Percentiles rank a stretch among this genome's conserved stretches.
These are phyloP conservation scores for Penicillium salamii DNA, from an alignment of 495 filamentous ascomycete genomes.

Conservation along the genomic window DNA sequence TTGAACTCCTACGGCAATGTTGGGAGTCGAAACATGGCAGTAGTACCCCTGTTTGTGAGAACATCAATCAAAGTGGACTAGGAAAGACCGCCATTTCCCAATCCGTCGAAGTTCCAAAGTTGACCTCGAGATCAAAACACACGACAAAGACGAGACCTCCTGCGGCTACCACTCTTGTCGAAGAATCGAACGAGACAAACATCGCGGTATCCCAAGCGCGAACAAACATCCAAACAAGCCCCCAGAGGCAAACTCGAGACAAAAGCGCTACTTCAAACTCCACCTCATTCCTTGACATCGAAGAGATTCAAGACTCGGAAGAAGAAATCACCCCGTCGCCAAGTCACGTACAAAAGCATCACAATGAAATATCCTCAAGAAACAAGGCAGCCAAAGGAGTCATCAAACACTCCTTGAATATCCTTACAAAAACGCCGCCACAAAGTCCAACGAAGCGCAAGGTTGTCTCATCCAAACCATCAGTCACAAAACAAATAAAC, in stretches of 20 bases:
- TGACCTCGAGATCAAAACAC: background rate
- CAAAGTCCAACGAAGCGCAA: conserved; percentile 14
- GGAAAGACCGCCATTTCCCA: background rate
- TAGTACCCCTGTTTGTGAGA: background rate
- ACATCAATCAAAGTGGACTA: background rate
- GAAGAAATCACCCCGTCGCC: conserved; percentile 41
- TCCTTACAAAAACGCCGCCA: conserved; percentile 8
- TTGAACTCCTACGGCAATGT: conserved; percentile 67
- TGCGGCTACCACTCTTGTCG: too few species aligned
- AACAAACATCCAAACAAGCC: background rate
- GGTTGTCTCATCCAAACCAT: conserved; percentile 4
- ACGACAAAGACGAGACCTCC: conserved; percentile 6
- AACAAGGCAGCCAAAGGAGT: background rate
- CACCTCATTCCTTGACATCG: conserved; percentile 29
- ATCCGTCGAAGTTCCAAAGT: background rate
- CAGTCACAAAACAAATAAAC: conserved; percentile 1
- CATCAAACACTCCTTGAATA: conserved; percentile 11
- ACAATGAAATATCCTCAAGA: conserved; percentile 7
- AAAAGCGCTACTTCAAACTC: background rate
- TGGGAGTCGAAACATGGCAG: conserved; percentile 55
- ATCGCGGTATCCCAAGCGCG: background rate
- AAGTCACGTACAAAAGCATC: conserved; percentile 25
- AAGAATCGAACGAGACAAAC: background rate
- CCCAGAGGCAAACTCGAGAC: background rate
- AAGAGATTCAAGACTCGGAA: conserved; percentile 70